Evolutionary conservation across 1,284 basidiomycete species (phyloP).

Genomic region (Rhizopogon parksii): DNA sequence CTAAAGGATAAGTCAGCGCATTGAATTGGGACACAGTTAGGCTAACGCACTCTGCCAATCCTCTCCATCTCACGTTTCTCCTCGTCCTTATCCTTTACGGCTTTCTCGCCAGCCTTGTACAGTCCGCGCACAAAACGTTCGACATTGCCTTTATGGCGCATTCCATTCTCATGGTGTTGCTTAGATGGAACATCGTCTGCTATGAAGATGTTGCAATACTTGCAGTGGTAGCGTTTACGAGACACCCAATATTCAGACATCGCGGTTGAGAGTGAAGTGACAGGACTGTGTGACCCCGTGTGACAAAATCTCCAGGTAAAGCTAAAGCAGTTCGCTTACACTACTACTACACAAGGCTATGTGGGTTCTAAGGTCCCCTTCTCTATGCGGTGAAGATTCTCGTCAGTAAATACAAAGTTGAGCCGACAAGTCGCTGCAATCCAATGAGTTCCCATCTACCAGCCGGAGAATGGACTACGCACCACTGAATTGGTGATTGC

Average conservation of each 20-base stretch:
- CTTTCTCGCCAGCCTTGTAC: slow-evolving; percentile 89
- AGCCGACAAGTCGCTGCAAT: slow-evolving; percentile 50
- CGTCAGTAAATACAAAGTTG: slow-evolving; percentile 57
- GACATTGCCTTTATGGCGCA: slow-evolving; percentile 91
- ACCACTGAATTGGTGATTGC: slow-evolving; percentile 66
- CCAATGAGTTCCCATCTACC: background rate
- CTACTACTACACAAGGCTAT: too few species aligned
- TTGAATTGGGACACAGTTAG: background rate
- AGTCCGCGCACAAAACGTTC: slow-evolving; percentile 87
- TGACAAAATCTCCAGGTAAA: background rate
- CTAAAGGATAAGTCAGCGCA: slow-evolving; percentile 29
- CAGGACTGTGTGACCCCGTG: background rate
- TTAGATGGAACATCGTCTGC: slow-evolving; percentile 91
- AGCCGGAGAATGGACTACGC: slow-evolving; percentile 15
- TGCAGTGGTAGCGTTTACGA: slow-evolving; percentile 78
- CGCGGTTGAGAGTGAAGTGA: slow-evolving; percentile 4
- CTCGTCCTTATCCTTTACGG: slow-evolving; percentile 79
- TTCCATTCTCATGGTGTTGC: slow-evolving; percentile 87
- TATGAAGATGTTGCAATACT: slow-evolving; percentile 88
- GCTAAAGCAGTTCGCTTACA: too few species aligned
- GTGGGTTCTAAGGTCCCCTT: background rate
- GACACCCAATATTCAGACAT: slow-evolving; percentile 88
- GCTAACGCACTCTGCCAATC: slow-evolving; percentile 67
- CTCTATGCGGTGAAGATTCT: slow-evolving; percentile 53
- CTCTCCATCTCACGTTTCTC: slow-evolving; percentile 82